These are phyloP conservation scores for Suillus alpinus DNA, from an alignment of 768 basidiomycete genomes.

Conservation along the genomic window DNA sequence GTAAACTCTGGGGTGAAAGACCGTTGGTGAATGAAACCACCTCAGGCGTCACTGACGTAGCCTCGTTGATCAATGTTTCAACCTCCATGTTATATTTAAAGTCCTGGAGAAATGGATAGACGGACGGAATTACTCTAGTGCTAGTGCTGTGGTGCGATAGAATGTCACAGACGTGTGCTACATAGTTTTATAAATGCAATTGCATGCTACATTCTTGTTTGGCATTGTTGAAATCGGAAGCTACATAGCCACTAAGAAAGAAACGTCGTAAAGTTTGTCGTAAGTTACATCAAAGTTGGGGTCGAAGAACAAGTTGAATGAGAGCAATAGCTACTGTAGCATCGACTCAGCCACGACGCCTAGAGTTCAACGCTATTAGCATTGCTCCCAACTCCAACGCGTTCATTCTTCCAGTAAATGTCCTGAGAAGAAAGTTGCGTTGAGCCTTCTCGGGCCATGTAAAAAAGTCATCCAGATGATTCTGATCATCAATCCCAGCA, in stretches of 20 bases:
- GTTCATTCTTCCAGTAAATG: background rate
- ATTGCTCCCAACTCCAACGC: background rate
- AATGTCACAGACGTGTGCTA: background rate
- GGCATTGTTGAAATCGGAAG: background rate
- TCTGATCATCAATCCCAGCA: constrained; percentile 1
- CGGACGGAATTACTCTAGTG: background rate
- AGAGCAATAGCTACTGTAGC: background rate
- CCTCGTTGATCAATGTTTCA: constrained; percentile 5
- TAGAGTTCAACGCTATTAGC: background rate
- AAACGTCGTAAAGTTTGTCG: background rate
- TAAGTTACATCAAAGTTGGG: background rate
- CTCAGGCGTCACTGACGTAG: constrained; percentile 28
- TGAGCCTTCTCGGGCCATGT: background rate
- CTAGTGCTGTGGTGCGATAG: background rate
- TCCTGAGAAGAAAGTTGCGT: background rate
- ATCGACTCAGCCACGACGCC: background rate
- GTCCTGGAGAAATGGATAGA: background rate
- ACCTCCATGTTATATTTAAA: constrained; percentile 12
- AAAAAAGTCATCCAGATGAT: background rate
- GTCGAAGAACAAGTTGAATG: background rate
- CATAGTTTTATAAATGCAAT: background rate
- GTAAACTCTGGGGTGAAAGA: constrained; percentile 39
- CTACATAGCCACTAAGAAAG: background rate
- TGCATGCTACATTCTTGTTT: background rate
- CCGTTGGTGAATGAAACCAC: constrained; percentile 32